Conservation (phyloP, 1,139 yeast species). For the Diutina siamensis region DNA sequence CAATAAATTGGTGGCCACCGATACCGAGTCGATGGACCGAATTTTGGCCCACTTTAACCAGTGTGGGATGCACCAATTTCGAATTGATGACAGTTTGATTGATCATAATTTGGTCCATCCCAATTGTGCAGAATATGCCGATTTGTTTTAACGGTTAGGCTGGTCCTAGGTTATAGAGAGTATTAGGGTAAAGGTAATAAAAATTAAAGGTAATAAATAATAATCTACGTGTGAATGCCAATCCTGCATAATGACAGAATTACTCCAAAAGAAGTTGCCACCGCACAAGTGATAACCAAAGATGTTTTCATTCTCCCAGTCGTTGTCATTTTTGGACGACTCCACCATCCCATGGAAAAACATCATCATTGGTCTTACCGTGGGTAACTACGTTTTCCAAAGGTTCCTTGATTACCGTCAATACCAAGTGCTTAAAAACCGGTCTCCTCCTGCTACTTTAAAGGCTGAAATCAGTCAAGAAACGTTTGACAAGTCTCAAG, state of each 20-base stretch:
- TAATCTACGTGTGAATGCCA: too few relatives aligned
- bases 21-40: constrained; percentile 30
- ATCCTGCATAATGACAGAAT: neutral
- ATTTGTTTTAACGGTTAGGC: neutral
- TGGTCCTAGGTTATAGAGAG: neutral
- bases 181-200: too few relatives aligned
- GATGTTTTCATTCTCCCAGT: constrained; percentile 8
- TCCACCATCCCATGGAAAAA: constrained; percentile 70
- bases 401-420: constrained; percentile 69
- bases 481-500: constrained; percentile 69
- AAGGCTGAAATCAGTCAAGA: constrained; percentile 56
- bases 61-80: constrained; percentile 24
- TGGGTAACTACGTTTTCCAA: constrained; percentile 68
- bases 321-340: constrained; percentile 30
- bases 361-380: constrained; percentile 61
- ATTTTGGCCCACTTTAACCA: constrained; percentile 31
- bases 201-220: too few relatives aligned
- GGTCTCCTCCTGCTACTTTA: constrained; percentile 52
- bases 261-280: neutral
- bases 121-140: neutral
- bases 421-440: constrained; percentile 46
- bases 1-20: constrained; percentile 39
- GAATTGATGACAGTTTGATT: neutral
- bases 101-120: neutral
- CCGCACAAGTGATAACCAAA: neutral